A percentile compares a stretch with the other conserved stretches of the same genome.
These are phyloP conservation scores for Podosphaera xanthii DNA, from an alignment of 2,329 filamentous ascomycete species.

Conservation along the genomic window DNA sequence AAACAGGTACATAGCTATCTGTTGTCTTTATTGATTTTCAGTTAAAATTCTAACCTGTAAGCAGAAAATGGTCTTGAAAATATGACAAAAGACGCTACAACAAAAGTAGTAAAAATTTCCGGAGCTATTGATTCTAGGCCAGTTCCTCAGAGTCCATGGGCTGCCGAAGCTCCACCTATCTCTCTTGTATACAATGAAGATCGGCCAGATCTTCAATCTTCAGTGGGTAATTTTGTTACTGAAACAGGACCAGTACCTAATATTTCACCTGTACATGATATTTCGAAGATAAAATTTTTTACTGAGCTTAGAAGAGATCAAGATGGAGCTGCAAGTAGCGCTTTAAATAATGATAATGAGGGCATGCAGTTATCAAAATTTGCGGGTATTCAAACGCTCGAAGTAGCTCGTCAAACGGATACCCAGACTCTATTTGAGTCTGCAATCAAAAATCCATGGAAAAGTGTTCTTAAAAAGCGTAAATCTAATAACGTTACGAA, in stretches of 20 bases:
- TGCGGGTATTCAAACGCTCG: not conserved
- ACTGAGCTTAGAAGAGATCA: not conserved
- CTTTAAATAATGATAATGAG: not conserved
- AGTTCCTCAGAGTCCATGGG: conserved; percentile 1
- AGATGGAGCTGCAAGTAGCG: not conserved
- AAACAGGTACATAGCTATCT: no score
- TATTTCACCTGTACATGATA: no score
- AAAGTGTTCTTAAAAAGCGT: not conserved
- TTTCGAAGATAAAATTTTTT: not conserved
- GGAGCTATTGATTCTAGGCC: not conserved
- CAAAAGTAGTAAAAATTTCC: not conserved
- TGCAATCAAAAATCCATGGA: conserved; percentile 2
- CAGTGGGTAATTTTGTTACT: no score
- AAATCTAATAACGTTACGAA: not conserved
- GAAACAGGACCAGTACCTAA: no score
- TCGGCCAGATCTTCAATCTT: no score
- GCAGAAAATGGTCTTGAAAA: no score
- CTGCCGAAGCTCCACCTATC: not conserved
- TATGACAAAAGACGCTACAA: no score
- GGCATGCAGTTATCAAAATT: not conserved
- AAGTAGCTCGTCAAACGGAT: not conserved
- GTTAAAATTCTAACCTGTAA: no score
- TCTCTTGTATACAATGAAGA: no score
- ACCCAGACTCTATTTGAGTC: not conserved
- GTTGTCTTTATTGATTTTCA: no score